These are phyloP conservation scores for Punica granatum DNA, from an alignment of 345 rosid species.

Conservation along the genomic window DNA sequence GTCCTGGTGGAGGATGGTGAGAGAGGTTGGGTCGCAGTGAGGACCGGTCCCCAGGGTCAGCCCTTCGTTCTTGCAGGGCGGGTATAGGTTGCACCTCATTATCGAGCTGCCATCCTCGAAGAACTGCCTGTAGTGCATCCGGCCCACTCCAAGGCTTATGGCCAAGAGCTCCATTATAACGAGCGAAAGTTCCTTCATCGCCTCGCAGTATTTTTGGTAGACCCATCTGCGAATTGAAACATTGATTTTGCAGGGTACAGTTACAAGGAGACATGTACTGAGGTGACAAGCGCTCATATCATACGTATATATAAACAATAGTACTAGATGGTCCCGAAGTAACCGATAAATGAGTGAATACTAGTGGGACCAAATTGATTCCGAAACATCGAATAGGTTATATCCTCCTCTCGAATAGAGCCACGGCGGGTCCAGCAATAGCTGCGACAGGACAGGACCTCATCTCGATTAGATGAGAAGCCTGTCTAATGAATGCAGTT, in stretches of 20 bases:
- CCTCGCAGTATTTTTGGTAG: slow-evolving; percentile 43
- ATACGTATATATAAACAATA: no score
- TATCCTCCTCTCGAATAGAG: no score
- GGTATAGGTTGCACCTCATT: slow-evolving; percentile 60
- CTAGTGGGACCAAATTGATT: no score
- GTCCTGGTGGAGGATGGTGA: slow-evolving; percentile 84
- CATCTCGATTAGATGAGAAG: no score
- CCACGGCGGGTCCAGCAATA: no score
- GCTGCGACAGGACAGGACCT: no score
- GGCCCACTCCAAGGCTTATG: slow-evolving; percentile 43
- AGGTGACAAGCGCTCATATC: no score
- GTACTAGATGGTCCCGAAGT: no score
- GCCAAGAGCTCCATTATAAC: slow-evolving; percentile 39
- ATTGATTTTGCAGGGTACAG: neutral
- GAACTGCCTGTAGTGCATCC: slow-evolving; percentile 21
- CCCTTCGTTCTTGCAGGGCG: slow-evolving; percentile 46
- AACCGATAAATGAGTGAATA: no score
- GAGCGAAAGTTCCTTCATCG: slow-evolving; percentile 32
- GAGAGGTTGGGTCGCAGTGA: slow-evolving; percentile 71
- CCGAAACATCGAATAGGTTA: no score
- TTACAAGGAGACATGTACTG: no score
- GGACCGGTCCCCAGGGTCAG: slow-evolving; percentile 86
- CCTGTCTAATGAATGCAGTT: no score
- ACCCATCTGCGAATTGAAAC: slow-evolving; percentile 23
- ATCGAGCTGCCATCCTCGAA: slow-evolving; percentile 58